Evolutionary conservation across 2,329 filamentous ascomycete genomes (phyloP).

Genomic region (Sclerotinia nivalis): DNA sequence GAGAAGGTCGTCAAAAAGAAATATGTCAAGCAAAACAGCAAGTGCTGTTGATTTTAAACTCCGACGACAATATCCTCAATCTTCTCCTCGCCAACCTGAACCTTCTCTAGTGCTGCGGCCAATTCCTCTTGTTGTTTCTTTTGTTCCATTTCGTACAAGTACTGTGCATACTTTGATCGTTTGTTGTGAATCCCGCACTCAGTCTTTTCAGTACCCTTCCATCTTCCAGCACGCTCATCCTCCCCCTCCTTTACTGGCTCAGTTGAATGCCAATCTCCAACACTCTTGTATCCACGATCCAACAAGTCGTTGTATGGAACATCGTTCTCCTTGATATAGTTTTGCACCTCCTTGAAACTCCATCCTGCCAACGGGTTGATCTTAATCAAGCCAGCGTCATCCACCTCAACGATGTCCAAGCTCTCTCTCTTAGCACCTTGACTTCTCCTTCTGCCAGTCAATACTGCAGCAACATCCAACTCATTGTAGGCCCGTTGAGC

Average conservation of each 20-base stretch:
- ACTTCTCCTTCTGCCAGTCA: slow-evolving; percentile 87
- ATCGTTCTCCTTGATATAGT: slow-evolving; percentile 80
- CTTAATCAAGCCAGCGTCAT: slow-evolving; percentile 87
- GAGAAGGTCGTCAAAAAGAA: not conserved
- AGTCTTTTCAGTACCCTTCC: slow-evolving; percentile 95
- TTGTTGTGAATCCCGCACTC: slow-evolving; percentile 99
- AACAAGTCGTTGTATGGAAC: slow-evolving; percentile 94
- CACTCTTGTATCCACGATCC: slow-evolving; percentile 93
- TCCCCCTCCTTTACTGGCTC: slow-evolving; percentile 86
- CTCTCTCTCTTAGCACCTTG: slow-evolving; percentile 91
- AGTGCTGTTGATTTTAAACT: slow-evolving; percentile 11
- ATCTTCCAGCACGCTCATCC: slow-evolving; percentile 92
- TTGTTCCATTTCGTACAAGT: slow-evolving; percentile 44
- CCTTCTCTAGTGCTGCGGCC: slow-evolving; percentile 32
- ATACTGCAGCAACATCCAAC: slow-evolving; percentile 82
- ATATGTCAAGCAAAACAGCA: not conserved
- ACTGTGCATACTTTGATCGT: slow-evolving; percentile 88
- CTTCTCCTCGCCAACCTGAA: slow-evolving; percentile 29
- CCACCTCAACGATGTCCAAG: slow-evolving; percentile 88
- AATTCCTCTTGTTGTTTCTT: slow-evolving; percentile 40
- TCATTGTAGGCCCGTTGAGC: slow-evolving; percentile 88
- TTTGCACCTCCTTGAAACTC: slow-evolving; percentile 85
- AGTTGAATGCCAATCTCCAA: slow-evolving; percentile 98
- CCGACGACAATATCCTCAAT: slow-evolving; percentile 25
- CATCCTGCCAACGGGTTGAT: slow-evolving; percentile 97